These are phyloP conservation scores for Lactarius deliciosus DNA, from an alignment of 768 basidiomycete species.

Conservation along the genomic window DNA sequence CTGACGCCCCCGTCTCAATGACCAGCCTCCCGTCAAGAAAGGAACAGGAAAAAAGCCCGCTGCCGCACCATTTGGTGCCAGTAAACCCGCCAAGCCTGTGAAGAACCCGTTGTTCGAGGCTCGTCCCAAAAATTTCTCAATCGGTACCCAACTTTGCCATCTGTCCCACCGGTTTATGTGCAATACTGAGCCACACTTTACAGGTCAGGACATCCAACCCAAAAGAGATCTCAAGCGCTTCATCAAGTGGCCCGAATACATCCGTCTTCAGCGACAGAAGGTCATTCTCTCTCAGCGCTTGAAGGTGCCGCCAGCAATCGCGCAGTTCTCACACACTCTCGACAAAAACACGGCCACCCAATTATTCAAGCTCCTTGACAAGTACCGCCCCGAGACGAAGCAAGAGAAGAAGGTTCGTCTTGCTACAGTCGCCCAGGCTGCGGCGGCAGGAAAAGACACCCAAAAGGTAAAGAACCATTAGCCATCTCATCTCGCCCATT, in stretches of 20 bases:
- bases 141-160: conserved; percentile 55
- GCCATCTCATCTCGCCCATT: background rate
- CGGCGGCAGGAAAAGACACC: conserved; percentile 76
- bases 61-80: conserved; percentile 76
- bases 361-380: conserved; percentile 97
- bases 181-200: background rate
- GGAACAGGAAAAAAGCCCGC: conserved; percentile 83
- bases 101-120: conserved; percentile 98
- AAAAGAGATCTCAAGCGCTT: conserved; percentile 91
- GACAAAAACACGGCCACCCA: conserved; percentile 99
- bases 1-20: conserved; percentile 78
- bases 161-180: background rate
- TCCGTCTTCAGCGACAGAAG: conserved; percentile 97
- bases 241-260: conserved; percentile 99
- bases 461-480: conserved; percentile 43
- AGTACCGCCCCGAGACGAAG: conserved; percentile 92
- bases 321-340: conserved; percentile 90
- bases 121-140: conserved; percentile 88
- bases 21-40: conserved; percentile 80
- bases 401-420: conserved; percentile 97
- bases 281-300: conserved; percentile 97
- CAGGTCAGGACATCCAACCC: conserved; percentile 93
- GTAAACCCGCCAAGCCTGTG: conserved; percentile 68
- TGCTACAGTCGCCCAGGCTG: conserved; percentile 67
- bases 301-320: conserved; percentile 97